Percentiles rank a stretch among this genome's conserved stretches.
These are phyloP conservation scores for Musa balbisiana DNA, from an alignment of 202 grass and related monocot genomes.

Conservation along the genomic window DNA sequence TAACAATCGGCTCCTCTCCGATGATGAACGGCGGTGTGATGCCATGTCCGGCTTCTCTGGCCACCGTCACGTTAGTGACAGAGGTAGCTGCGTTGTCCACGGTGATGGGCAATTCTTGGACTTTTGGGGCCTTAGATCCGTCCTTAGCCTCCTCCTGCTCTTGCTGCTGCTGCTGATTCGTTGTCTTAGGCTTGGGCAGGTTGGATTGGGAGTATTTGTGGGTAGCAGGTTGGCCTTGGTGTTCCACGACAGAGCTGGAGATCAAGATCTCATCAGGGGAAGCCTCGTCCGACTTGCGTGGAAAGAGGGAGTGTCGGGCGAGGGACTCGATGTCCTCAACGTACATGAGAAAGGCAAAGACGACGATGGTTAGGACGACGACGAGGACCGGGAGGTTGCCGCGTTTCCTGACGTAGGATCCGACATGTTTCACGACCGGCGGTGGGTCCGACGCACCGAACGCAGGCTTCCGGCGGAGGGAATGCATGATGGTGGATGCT, in stretches of 20 bases:
- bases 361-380: slow-evolving; percentile 38
- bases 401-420: slow-evolving; percentile 23
- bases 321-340: slow-evolving; percentile 53
- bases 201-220: no score
- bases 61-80: background rate
- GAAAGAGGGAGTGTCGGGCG: slow-evolving; percentile 26
- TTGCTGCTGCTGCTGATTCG: background rate
- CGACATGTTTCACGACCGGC: slow-evolving; percentile 16
- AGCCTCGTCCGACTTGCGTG: slow-evolving; percentile 14
- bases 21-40: background rate
- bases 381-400: slow-evolving; percentile 28
- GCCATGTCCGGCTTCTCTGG: no score
- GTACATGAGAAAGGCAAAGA: slow-evolving; percentile 73
- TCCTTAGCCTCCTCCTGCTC: background rate
- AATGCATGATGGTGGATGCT: slow-evolving; percentile 1
- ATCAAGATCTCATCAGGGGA: slow-evolving; percentile 5
- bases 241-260: slow-evolving; percentile 30
- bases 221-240: background rate
- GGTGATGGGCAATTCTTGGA: background rate
- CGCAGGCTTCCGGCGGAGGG: slow-evolving; percentile 26
- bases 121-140: background rate
- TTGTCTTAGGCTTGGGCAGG: background rate
- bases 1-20: background rate
- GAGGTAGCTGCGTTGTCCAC: background rate
- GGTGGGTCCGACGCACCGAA: slow-evolving; percentile 5